Evolutionary conservation across 2,329 filamentous ascomycete genomes (phyloP).

Genomic region (Calonectria pauciramosa): DNA sequence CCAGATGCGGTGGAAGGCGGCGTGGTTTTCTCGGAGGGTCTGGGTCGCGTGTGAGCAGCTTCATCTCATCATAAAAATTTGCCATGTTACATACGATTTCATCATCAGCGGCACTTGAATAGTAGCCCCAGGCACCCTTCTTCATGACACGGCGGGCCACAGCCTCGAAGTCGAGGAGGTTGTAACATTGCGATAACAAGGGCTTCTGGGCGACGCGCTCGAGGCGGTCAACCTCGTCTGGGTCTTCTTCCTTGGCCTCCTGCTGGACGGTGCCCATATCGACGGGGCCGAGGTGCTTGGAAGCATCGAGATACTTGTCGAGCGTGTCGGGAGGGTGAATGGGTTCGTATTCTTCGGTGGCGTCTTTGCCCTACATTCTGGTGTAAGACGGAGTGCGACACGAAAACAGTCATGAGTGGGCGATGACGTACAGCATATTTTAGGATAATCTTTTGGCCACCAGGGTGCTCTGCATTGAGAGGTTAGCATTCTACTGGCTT

Average conservation of each 20-base stretch:
- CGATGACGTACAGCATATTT: constrained; percentile 80
- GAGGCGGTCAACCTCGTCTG: constrained; percentile 74
- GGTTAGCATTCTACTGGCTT: not conserved
- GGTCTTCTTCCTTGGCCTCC: constrained; percentile 76
- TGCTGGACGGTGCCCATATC: constrained; percentile 88
- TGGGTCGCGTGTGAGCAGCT: constrained; percentile 51
- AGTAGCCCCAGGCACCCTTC: constrained; percentile 97
- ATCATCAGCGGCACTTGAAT: constrained; percentile 84
- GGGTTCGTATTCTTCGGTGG: constrained; percentile 91
- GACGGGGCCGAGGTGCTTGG: constrained; percentile 90
- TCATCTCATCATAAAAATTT: not conserved
- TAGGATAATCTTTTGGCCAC: constrained; percentile 92
- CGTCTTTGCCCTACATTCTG: constrained; percentile 80
- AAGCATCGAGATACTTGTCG: constrained; percentile 84
- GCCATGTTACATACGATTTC: constrained; percentile 53
- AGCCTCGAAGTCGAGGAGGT: constrained; percentile 94
- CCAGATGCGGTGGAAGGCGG: constrained; percentile 96
- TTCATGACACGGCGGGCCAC: constrained; percentile 94
- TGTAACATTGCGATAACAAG: constrained; percentile 88
- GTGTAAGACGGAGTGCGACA: constrained; percentile 23
- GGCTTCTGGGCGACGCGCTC: constrained; percentile 83
- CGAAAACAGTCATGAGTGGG: not conserved
- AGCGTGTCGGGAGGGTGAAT: constrained; percentile 91
- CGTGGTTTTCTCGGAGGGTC: constrained; percentile 96
- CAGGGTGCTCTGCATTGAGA: constrained; percentile 78